These are phyloP conservation scores for Desmodesmus armatus DNA, from an alignment of 139 green algal species.

Conservation along the genomic window DNA sequence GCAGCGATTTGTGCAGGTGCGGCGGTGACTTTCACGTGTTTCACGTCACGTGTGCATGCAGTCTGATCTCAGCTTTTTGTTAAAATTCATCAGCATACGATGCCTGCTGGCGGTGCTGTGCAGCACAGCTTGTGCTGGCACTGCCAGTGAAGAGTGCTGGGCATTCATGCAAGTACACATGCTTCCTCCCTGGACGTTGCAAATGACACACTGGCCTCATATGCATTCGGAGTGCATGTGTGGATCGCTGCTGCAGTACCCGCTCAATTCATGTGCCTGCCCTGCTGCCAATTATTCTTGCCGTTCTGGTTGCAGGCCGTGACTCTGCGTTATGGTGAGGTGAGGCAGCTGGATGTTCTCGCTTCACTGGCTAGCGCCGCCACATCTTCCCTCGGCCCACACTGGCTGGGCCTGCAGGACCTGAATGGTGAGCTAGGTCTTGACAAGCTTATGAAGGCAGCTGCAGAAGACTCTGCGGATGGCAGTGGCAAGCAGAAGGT, in stretches of 20 bases:
- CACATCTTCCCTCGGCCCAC: background rate
- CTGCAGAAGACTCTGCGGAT: background rate
- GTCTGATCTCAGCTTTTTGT: too few species aligned
- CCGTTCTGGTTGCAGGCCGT: background rate
- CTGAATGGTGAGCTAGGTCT: background rate
- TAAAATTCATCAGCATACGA: background rate
- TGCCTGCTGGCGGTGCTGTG: background rate
- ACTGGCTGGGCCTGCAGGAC: conserved; percentile 25
- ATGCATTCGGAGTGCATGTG: background rate
- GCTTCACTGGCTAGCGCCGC: background rate
- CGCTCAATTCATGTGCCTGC: background rate
- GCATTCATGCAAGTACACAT: background rate
- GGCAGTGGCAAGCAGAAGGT: conserved; percentile 17
- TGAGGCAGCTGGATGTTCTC: background rate
- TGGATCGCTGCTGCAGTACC: background rate
- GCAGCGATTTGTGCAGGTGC: conserved; percentile 11
- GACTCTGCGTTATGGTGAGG: background rate
- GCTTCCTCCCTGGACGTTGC: background rate
- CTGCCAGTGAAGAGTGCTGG: background rate
- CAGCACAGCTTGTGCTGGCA: background rate
- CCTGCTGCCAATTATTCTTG: background rate
- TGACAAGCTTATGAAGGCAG: background rate
- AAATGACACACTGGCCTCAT: background rate
- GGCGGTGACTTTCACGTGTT: background rate
- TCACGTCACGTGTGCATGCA: too few species aligned